Evolutionary conservation across 371 early-diverging fungal species (phyloP).

Genomic region (Batkoa obscura): DNA sequence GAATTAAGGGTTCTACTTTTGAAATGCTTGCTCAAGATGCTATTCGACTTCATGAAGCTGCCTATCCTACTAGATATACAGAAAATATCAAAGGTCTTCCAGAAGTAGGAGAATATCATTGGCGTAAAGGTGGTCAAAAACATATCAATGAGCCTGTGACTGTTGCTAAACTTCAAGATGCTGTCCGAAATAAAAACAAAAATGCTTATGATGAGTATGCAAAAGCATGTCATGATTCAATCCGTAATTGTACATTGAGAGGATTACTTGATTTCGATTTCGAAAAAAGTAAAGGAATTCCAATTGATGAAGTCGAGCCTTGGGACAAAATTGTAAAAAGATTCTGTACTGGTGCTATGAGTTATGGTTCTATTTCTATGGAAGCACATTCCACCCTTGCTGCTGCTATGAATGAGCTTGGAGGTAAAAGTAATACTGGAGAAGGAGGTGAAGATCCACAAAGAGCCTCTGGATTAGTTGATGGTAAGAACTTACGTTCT

Average conservation of each 20-base stretch:
- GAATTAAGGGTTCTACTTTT: constrained; percentile 83
- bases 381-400: constrained; percentile 88
- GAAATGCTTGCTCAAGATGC: constrained; percentile 78
- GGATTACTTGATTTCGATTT: constrained; percentile 83
- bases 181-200: constrained; percentile 79
- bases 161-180: constrained; percentile 82
- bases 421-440: constrained; percentile 93
- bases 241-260: constrained; percentile 82
- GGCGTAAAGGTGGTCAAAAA: constrained; percentile 79
- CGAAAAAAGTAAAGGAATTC: constrained; percentile 46
- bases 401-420: constrained; percentile 83
- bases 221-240: constrained; percentile 49
- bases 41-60: constrained; percentile 64
- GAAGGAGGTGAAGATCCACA: constrained; percentile 93
- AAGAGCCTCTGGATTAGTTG: constrained; percentile 32
- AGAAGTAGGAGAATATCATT: constrained; percentile 90
- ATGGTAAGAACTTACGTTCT: constrained; percentile 63
- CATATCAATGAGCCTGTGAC: constrained; percentile 81
- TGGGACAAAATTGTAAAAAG: constrained; percentile 90
- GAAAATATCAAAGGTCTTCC: constrained; percentile 44
- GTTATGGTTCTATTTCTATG: constrained; percentile 90
- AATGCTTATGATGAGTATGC: constrained; percentile 70
- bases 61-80: constrained; percentile 53
- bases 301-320: constrained; percentile 87
- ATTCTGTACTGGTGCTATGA: constrained; percentile 96